Percentiles rank a stretch among this genome's conserved stretches.
Conservation (phyloP, 2,329 filamentous ascomycete species). For the Diaporthe eres region DNA sequence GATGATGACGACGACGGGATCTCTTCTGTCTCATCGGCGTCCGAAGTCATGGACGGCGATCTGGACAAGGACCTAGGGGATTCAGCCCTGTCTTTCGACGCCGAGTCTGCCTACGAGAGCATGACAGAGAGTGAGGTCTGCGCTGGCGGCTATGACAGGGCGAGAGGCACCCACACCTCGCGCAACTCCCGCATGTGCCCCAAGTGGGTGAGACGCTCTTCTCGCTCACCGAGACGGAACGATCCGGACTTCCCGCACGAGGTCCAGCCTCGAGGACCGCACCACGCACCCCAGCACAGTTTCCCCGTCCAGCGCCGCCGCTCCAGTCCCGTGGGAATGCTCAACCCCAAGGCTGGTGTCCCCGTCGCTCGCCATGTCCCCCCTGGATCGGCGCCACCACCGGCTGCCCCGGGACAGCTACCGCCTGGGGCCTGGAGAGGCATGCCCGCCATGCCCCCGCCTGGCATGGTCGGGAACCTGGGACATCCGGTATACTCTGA, state of each 20-base stretch:
- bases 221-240: conserved; percentile 30
- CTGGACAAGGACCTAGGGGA: conserved; percentile 26
- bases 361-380: background rate
- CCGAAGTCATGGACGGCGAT: conserved; percentile 27
- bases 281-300: conserved; percentile 6
- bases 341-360: background rate
- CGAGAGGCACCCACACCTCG: conserved; percentile 19
- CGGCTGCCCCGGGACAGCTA: background rate
- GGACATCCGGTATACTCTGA: background rate
- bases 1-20: conserved; percentile 40
- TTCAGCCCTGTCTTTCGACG: conserved; percentile 35
- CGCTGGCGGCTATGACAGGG: conserved; percentile 14
- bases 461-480: background rate
- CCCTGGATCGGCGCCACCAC: background rate
- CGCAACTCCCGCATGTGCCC: background rate
- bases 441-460: background rate
- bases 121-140: conserved; percentile 35
- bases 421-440: conserved; percentile 6
- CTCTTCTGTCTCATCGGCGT: conserved; percentile 29
- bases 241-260: conserved; percentile 16
- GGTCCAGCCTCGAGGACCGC: background rate
- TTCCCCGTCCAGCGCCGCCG: conserved; percentile 10
- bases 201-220: conserved; percentile 17
- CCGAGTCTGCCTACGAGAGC: conserved; percentile 40
- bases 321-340: background rate